These are phyloP conservation scores for Pythium aphanidermatum DNA, from an alignment of 352 stramenopile genomes.

Conservation along the genomic window DNA sequence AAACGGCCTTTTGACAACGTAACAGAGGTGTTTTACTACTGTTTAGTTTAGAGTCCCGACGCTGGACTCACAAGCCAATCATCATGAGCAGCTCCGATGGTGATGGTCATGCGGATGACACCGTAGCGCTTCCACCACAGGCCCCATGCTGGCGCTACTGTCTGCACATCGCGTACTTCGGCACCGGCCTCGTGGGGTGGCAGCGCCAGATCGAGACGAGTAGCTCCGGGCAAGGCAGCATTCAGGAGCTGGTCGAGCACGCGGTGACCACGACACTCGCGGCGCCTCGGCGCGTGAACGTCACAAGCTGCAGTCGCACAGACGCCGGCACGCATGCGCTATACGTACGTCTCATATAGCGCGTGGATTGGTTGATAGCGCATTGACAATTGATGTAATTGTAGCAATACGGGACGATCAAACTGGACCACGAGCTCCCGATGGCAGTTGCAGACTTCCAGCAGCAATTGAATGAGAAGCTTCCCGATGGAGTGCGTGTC, in stretches of 20 bases:
- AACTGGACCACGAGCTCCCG: conserved; percentile 30
- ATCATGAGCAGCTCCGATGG: too few relatives aligned
- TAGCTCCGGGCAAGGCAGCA: conserved; percentile 46
- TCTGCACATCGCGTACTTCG: conserved; percentile 75
- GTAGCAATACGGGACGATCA: conserved; percentile 84
- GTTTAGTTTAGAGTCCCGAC: too few relatives aligned
- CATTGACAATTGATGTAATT: too few relatives aligned
- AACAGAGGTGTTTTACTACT: too few relatives aligned
- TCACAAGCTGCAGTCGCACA: conserved; percentile 79
- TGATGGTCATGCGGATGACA: too few relatives aligned
- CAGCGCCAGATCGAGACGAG: conserved; percentile 58
- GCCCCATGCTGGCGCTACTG: conserved; percentile 33
- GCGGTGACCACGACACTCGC: conserved; percentile 48
- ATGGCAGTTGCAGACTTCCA: conserved; percentile 40
- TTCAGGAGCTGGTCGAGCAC: conserved; percentile 76
- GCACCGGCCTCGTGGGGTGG: conserved; percentile 72
- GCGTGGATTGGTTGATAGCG: too few relatives aligned
- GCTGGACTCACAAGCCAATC: too few relatives aligned
- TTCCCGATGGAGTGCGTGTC: conserved; percentile 44
- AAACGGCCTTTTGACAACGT: too few relatives aligned
- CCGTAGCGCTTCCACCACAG: too few relatives aligned
- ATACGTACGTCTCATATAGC: conserved; percentile 68
- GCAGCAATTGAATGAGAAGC: conserved; percentile 37
- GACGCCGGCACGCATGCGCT: conserved; percentile 80
- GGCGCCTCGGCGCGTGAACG: conserved; percentile 54